phyloP scores from a whole-genome alignment of 345 rosid genomes.

The Eucalyptus decipiens region DNA sequence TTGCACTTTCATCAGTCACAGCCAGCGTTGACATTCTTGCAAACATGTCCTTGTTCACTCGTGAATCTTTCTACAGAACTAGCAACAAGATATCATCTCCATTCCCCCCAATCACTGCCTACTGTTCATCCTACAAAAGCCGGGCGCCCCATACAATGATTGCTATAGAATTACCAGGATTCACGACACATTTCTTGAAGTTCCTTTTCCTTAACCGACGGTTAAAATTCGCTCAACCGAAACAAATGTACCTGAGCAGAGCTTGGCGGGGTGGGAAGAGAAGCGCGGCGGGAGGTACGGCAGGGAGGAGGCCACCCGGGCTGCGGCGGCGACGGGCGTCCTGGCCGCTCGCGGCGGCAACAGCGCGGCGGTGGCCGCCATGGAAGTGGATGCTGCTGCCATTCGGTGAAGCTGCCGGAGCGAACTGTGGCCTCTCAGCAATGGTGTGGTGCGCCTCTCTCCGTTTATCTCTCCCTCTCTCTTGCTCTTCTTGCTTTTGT shows the following conservation, averaged over 20 bases:
- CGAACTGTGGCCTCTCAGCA: background rate
- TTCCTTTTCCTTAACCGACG: background rate
- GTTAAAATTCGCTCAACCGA: background rate
- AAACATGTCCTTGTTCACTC: background rate
- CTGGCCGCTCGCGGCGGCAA: conserved; percentile 29
- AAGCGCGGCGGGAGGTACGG: conserved; percentile 50
- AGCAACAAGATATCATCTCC: background rate
- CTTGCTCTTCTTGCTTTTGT: background rate
- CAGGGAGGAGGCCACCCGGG: conserved; percentile 37
- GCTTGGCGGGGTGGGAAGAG: conserved; percentile 36
- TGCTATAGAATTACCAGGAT: background rate
- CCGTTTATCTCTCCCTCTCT: background rate
- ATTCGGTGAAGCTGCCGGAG: background rate
- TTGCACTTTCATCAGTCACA: background rate
- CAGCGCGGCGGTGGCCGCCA: conserved; percentile 34
- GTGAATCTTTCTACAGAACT: background rate
- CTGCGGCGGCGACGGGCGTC: conserved; percentile 2
- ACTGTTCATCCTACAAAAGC: background rate
- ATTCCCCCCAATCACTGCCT: background rate
- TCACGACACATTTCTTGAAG: background rate
- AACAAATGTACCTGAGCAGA: conserved; percentile 1
- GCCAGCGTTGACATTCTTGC: background rate
- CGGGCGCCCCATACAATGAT: background rate
- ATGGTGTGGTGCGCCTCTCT: background rate
- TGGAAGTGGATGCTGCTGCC: conserved; percentile 65